Base-by-base conservation (phyloP, 1,139 yeast genomes). In the Candida tropicalis region DNA sequence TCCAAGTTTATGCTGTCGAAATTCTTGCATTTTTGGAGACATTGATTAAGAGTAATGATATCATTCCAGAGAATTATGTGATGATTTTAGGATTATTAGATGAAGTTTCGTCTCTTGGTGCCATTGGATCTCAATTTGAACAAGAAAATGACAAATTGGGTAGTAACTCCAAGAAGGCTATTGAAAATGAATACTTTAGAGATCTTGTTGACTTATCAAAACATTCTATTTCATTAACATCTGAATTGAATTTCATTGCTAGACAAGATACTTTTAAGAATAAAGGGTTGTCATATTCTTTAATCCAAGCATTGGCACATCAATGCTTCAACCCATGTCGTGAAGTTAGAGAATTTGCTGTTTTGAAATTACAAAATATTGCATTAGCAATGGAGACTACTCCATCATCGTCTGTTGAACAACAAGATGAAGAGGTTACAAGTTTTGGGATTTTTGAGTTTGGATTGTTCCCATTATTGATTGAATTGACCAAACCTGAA, bases 271-370 rank as follows among this genome's bases (percentile, higher is more conserved):
- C 52, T 3, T 66, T 68, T 46, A 57, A 56, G 15, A 60, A 57
- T 10, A 63, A 67, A 15, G 70, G 68, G n/a, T 53, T 66, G 28
- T 66, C 79, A 46, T 79, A 82, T 51, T 84, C 91, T 1, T 65
- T 84, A 46, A 68, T 84, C 24, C 93, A 87, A 58, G 93, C 95
- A 0, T 71, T 90, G 46, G 89, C 95, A 0, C 91, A 86, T 54
- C 97, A 90, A 62, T 87, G 97, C 59, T 78, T 87, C 60, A 90
- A 89, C 55, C 96, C 96, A 8, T 87, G 96, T 59, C 74, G 88
- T 28, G 90, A 86, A 57, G 72, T 90, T 10, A 71, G 97, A 37
- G 65, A 76, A 0, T 79, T 72, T 60, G 93, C 96, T 0, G 60
- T 85, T 46, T 66, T 74, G 44, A 58, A 77, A 13, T 66, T 90